Evolutionary conservation across 2,329 filamentous ascomycete genomes (phyloP).

Genomic region (Aspergillus calidoustus): DNA sequence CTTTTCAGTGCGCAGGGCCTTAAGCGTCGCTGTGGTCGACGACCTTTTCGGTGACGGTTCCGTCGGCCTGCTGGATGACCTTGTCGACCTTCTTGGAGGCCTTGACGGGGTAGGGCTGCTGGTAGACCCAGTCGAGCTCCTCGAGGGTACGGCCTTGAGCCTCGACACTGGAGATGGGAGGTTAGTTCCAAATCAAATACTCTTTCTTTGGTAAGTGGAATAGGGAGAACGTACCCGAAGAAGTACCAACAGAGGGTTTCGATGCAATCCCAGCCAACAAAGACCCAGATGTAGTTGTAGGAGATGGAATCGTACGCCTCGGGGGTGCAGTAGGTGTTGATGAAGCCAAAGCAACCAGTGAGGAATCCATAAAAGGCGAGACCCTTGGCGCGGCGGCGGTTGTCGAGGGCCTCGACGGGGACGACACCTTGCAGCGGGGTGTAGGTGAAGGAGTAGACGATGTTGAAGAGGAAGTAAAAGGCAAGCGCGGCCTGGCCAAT

Average conservation of each 20-base stretch:
- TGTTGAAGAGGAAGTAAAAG: constrained; percentile 17
- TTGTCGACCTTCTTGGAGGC: constrained; percentile 55
- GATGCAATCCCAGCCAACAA: constrained; percentile 18
- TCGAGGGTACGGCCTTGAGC: constrained; percentile 56
- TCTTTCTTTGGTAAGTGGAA: not conserved
- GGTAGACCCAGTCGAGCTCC: constrained; percentile 57
- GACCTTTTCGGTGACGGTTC: constrained; percentile 53
- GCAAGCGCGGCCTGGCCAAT: constrained; percentile 11
- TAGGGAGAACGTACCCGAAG: constrained; percentile 9
- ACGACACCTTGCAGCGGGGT: constrained; percentile 18
- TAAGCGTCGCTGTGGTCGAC: constrained; percentile 21
- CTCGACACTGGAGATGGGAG: constrained; percentile 46
- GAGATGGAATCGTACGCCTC: constrained; percentile 9
- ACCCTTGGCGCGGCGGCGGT: constrained; percentile 12
- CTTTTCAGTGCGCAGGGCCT: too few relatives aligned
- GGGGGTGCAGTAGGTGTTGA: constrained; percentile 14
- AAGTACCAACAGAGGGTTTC: constrained; percentile 13
- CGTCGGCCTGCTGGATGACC: constrained; percentile 53
- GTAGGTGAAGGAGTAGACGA: constrained; percentile 14
- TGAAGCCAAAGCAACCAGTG: constrained; percentile 14
- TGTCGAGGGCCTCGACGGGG: constrained; percentile 17
- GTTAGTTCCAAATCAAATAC: not conserved
- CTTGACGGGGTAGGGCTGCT: constrained; percentile 56
- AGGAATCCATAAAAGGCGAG: constrained; percentile 17
- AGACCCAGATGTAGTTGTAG: constrained; percentile 16